Base-by-base conservation (phyloP, 2,329 filamentous ascomycete genomes). In the Ophiostoma quercus region DNA sequence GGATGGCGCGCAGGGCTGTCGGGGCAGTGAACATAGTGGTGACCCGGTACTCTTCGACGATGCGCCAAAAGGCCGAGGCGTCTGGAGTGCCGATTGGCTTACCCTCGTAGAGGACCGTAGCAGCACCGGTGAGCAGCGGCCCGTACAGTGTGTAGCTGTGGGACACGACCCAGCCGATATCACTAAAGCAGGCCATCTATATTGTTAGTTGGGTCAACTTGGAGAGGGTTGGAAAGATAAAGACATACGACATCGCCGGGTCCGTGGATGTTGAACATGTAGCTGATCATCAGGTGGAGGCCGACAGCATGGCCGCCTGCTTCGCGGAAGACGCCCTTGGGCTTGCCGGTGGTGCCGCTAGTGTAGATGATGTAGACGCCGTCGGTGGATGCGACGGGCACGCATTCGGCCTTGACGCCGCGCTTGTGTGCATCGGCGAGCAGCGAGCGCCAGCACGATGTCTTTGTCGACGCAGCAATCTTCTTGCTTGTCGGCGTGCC, bases 91-190 rank as follows among this genome's bases (percentile, higher is more conserved):
- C 93, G 14, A 97, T 84, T 0, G 94, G 94, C 74, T 97, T 97
- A n/a, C 94, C 94, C 80, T 97, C 94, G 78, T 93, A 97, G 0
- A 97, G 82, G 0, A 97, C 87, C 0, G 92, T 96, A 1, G 93
- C 89, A 1, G 94, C 93, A 5, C 94, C 94, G 0, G 90, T 87
- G 1, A 97, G 85, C 6, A 98, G 85, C 14, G 94, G 94, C 3
- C 88, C 94, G 76, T 97, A 97, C 14, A 97, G 82, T 73, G 97
- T 97, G 77, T 95, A 97, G 88, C 2, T 79, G 73, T 80, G 79
- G 0, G 92, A 92, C 0, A 95, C 92, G 0, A 94, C 92, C 94
- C 94, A 97, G 41, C 94, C 94, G 70, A 97, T 94, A 76, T 98
- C 94, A 16, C 79, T 81, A 67, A 79, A 79, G 71, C 77, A 78